Conservation (phyloP, 2,329 filamentous ascomycete genomes). For the Fusarium euwallaceae region DNA sequence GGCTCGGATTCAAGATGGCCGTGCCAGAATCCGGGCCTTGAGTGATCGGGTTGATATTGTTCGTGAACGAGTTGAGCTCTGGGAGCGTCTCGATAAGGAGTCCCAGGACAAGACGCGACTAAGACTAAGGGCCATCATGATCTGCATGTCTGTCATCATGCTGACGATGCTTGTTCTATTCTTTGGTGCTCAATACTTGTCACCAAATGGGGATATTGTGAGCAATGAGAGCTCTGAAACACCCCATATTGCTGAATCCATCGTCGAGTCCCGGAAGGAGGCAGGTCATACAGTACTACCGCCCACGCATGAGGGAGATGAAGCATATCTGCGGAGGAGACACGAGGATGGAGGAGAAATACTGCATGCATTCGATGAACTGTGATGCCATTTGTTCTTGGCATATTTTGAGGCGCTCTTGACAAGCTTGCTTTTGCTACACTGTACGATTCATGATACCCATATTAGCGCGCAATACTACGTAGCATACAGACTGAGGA, state of each 20-base stretch:
- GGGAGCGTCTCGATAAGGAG: constrained; percentile 75
- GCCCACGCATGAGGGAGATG: constrained; percentile 38
- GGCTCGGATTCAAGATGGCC: constrained; percentile 70
- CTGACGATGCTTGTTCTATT: constrained; percentile 63
- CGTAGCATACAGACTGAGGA: background rate
- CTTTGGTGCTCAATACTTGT: constrained; percentile 46
- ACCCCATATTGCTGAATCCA: constrained; percentile 38
- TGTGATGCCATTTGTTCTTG: constrained; percentile 48
- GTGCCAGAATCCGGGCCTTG: constrained; percentile 70
- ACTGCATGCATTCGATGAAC: constrained; percentile 61
- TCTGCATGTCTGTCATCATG: constrained; percentile 64
- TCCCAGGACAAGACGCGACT: constrained; percentile 77
- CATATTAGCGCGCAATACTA: constrained; percentile 25
- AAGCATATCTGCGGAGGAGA: constrained; percentile 46
- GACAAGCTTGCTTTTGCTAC: constrained; percentile 12
- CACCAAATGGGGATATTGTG: constrained; percentile 22
- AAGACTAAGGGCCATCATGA: constrained; percentile 74
- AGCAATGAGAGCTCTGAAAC: constrained; percentile 16
- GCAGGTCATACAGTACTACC: constrained; percentile 38
- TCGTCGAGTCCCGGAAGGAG: constrained; percentile 42
- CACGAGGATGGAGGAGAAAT: constrained; percentile 51
- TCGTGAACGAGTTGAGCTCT: constrained; percentile 72
- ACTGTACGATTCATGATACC: constrained; percentile 36
- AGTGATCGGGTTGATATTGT: constrained; percentile 75
- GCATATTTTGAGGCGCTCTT: constrained; percentile 12